Conservation (phyloP, 2,329 filamentous ascomycete genomes). For the Fusarium caatingaense region DNA sequence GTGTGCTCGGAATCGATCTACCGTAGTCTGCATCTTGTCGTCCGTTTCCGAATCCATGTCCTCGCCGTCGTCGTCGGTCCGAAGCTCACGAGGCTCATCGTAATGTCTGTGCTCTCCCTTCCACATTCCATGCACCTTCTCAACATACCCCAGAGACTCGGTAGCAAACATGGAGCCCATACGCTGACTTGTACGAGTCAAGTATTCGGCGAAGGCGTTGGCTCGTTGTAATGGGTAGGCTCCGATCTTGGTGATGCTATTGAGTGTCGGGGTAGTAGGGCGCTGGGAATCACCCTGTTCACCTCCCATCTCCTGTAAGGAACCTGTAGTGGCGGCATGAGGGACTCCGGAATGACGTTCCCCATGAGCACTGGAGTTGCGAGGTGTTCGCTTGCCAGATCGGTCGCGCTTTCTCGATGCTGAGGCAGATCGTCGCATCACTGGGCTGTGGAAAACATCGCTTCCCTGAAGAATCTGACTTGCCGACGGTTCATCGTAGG, state of each 20-base stretch:
- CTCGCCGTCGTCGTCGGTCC: constrained; percentile 61
- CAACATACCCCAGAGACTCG: constrained; percentile 95
- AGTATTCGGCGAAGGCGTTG: constrained; percentile 82
- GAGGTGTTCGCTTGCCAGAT: constrained; percentile 25
- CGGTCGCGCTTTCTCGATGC: constrained; percentile 46
- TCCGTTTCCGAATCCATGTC: constrained; percentile 68
- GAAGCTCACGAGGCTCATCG: constrained; percentile 67
- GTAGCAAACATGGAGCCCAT: constrained; percentile 87
- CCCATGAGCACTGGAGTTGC: constrained; percentile 26
- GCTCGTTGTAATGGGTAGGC: constrained; percentile 86
- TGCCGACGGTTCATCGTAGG: constrained; percentile 82
- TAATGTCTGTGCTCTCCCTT: constrained; percentile 92
- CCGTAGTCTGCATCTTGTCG: constrained; percentile 71
- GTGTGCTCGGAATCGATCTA: constrained; percentile 87
- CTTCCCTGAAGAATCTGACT: constrained; percentile 91
- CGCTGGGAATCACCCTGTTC: constrained; percentile 34
- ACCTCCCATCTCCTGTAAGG: constrained; percentile 39
- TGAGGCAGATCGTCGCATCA: constrained; percentile 66
- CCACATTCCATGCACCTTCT: constrained; percentile 98
- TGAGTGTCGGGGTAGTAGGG: constrained; percentile 57
- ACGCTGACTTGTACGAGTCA: constrained; percentile 80
- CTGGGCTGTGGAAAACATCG: constrained; percentile 87
- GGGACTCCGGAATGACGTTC: constrained; percentile 24
- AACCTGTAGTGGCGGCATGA: constrained; percentile 56
- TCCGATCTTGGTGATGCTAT: constrained; percentile 70